phyloP scores from a whole-genome alignment of 2,329 filamentous ascomycete genomes.

The Zarea fungicola region DNA sequence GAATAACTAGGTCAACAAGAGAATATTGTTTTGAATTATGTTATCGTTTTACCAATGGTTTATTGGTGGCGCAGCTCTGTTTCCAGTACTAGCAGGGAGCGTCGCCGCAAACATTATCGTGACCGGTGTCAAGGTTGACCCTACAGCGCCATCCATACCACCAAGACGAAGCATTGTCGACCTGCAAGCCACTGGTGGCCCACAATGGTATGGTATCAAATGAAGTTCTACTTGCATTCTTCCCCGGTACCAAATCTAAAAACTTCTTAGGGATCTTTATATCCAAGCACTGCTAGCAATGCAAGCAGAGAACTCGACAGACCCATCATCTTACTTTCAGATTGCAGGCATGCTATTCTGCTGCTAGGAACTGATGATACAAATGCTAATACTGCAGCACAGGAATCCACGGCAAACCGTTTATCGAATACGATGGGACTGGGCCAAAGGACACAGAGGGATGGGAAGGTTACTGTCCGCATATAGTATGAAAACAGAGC shows the following conservation, averaged over 20 bases:
- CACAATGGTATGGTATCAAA: conserved; percentile 35
- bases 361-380: too few species aligned
- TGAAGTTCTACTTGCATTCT: neutral
- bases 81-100: neutral
- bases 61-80: neutral
- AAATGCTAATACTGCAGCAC: neutral
- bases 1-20: neutral
- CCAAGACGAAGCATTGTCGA: conserved; percentile 43
- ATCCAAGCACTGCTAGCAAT: conserved; percentile 41
- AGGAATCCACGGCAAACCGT: conserved; percentile 40
- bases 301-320: conserved; percentile 34
- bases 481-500: conserved; percentile 37
- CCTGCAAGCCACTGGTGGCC: conserved; percentile 35
- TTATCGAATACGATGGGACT: conserved; percentile 37
- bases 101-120: conserved; percentile 20
- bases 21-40: conserved; percentile 2
- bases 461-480: conserved; percentile 41
- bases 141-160: conserved; percentile 35
- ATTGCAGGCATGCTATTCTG: conserved; percentile 35
- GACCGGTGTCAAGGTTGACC: conserved; percentile 34
- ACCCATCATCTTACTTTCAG: conserved; percentile 46
- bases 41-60: conserved; percentile 6
- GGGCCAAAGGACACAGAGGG: conserved; percentile 24
- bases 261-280: conserved; percentile 40
- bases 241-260: conserved; percentile 13